These are phyloP conservation scores for Globisporangium nagaii DNA, from an alignment of 352 stramenopile species.

Conservation along the genomic window DNA sequence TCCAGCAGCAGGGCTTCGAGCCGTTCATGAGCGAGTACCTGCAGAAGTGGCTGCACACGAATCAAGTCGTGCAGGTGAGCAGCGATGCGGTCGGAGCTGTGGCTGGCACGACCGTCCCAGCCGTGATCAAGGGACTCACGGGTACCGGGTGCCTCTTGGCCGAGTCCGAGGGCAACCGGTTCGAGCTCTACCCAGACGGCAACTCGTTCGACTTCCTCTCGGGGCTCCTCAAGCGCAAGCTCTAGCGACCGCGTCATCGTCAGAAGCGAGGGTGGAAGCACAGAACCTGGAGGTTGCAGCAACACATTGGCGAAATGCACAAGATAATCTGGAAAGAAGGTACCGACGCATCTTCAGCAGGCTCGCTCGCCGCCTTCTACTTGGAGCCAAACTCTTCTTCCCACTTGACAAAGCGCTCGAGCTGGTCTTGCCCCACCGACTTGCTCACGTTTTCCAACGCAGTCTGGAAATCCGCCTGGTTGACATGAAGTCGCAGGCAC, in stretches of 20 bases:
- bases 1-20: constrained; percentile 75
- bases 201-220: constrained; percentile 89
- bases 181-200: constrained; percentile 87
- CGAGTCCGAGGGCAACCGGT: constrained; percentile 47
- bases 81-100: constrained; percentile 21
- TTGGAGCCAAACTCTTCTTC: constrained; percentile 82
- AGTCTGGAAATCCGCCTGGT: constrained; percentile 50
- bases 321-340: too few species aligned
- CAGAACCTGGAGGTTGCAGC: too few species aligned
- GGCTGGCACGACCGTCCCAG: constrained; percentile 29
- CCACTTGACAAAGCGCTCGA: constrained; percentile 72
- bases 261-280: too few species aligned
- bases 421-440: constrained; percentile 71
- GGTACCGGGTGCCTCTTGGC: constrained; percentile 76
- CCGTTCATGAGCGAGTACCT: constrained; percentile 84
- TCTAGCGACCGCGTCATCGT: constrained; percentile 31
- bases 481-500: neutral
- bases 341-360: too few species aligned
- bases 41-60: constrained; percentile 78
- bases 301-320: too few species aligned
- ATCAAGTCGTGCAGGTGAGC: constrained; percentile 77
- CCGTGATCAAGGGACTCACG: constrained; percentile 77
- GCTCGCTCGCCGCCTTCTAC: constrained; percentile 20
- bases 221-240: constrained; percentile 81
- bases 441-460: constrained; percentile 78